A percentile compares a stretch with the other conserved stretches of the same genome.
These are phyloP conservation scores for Phytopythium vexans DNA, from an alignment of 352 stramenopile genomes.

Conservation along the genomic window DNA sequence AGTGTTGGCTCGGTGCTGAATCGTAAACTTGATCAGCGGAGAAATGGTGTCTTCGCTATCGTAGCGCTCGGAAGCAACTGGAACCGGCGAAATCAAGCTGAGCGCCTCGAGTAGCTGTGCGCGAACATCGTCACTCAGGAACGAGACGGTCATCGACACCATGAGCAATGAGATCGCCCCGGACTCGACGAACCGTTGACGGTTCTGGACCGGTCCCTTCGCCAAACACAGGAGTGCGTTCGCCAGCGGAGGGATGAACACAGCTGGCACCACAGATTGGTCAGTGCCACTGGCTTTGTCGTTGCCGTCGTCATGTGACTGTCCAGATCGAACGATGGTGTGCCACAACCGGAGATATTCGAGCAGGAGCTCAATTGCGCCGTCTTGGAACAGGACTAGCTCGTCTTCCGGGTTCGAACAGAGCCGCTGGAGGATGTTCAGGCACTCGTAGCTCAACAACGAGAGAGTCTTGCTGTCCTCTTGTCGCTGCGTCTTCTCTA, in stretches of 20 bases:
- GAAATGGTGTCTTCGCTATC: constrained; percentile 41
- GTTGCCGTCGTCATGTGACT: background rate
- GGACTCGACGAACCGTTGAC: constrained; percentile 19
- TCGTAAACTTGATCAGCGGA: constrained; percentile 46
- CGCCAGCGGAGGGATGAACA: constrained; percentile 12
- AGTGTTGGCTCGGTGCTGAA: constrained; percentile 6
- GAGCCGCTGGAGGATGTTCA: constrained; percentile 40
- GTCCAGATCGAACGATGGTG: background rate
- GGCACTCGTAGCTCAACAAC: constrained; percentile 22
- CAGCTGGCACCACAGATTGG: constrained; percentile 1
- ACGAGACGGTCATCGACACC: constrained; percentile 13
- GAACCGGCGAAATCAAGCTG: constrained; percentile 20
- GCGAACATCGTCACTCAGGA: constrained; percentile 18
- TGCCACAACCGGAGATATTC: constrained; percentile 32
- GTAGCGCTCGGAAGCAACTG: constrained; percentile 19
- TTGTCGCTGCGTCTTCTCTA: constrained; percentile 25
- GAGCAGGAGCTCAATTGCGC: constrained; percentile 36
- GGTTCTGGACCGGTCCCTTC: constrained; percentile 13
- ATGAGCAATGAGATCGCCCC: constrained; percentile 45
- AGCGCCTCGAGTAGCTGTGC: constrained; percentile 21
- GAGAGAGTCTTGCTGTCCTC: constrained; percentile 8
- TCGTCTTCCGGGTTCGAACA: constrained; percentile 31
- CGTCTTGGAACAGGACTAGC: constrained; percentile 35
- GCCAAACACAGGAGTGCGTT: constrained; percentile 9
- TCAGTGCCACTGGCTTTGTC: background rate